Percentiles rank a stretch among this genome's conserved stretches.
These are phyloP conservation scores for Botrytis hyacinthi DNA, from an alignment of 2,329 filamentous ascomycete species.

Conservation along the genomic window DNA sequence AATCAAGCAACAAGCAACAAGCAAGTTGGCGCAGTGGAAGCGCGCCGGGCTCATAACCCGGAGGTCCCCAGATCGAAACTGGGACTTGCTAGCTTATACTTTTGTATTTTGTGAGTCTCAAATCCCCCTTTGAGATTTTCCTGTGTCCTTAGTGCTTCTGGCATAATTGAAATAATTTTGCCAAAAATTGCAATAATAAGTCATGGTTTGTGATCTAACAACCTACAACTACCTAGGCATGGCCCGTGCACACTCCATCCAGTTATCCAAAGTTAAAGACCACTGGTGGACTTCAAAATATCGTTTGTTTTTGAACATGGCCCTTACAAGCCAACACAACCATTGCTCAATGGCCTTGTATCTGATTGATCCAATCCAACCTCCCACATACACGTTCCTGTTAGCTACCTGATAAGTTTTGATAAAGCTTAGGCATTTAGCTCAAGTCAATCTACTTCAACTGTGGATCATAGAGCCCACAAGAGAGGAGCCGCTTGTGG, in stretches of 20 bases:
- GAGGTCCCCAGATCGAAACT: conserved; percentile 42
- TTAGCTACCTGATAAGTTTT: too few relatives aligned
- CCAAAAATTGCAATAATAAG: neutral
- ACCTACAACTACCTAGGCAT: too few relatives aligned
- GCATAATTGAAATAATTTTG: neutral
- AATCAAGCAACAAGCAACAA: conserved; percentile 20
- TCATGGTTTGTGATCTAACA: neutral
- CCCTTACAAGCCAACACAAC: neutral
- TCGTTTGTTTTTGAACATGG: neutral
- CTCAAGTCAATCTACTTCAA: neutral
- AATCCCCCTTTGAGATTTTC: neutral
- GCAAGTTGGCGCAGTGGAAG: conserved; percentile 42
- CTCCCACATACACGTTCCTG: too few relatives aligned
- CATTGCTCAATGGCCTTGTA: too few relatives aligned
- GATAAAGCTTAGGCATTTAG: neutral
- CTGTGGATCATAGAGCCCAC: neutral
- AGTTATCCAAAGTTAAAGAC: too few relatives aligned
- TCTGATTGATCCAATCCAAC: neutral
- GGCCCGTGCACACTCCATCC: neutral
- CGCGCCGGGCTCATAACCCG: conserved; percentile 43
- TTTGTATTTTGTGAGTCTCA: neutral
- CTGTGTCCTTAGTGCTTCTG: neutral
- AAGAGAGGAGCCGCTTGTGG: neutral
- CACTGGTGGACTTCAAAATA: neutral
- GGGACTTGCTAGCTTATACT: conserved; percentile 16